These are phyloP conservation scores for Colletotrichum magnum DNA, from an alignment of 2,329 filamentous ascomycete species.

Conservation along the genomic window DNA sequence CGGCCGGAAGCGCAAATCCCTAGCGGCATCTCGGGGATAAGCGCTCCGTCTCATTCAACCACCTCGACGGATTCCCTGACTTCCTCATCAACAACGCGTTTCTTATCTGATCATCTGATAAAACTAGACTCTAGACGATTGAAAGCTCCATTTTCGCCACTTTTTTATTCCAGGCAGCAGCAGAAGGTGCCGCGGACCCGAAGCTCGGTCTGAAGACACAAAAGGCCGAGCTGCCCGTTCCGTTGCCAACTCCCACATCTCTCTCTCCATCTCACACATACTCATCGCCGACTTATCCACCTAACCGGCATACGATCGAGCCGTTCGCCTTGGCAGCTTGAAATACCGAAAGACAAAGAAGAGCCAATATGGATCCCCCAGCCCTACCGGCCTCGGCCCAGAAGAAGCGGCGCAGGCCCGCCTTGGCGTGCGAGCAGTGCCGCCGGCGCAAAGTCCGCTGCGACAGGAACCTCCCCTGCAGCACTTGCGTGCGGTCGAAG, in stretches of 20 bases:
- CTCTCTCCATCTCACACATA: not conserved
- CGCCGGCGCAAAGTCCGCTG: constrained; percentile 74
- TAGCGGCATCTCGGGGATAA: constrained; percentile 32
- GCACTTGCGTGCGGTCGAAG: constrained; percentile 70
- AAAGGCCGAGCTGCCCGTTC: constrained; percentile 33
- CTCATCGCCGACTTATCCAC: not conserved
- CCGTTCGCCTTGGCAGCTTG: not conserved
- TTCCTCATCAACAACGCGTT: not conserved
- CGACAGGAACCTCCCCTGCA: constrained; percentile 71
- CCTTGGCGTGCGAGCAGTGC: constrained; percentile 70
- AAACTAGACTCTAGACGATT: not conserved
- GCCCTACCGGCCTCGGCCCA: constrained; percentile 31
- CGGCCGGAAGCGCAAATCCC: constrained; percentile 11
- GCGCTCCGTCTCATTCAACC: not conserved
- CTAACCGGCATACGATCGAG: not conserved
- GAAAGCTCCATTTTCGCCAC: not conserved
- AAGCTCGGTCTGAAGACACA: constrained; percentile 12
- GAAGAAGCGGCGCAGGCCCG: constrained; percentile 57
- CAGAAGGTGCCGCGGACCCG: not conserved
- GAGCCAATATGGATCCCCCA: not conserved
- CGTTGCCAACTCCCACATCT: not conserved
- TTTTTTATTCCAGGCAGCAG: not conserved
- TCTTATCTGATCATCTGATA: constrained; percentile 32
- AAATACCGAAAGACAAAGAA: too few species aligned
- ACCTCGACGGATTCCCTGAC: not conserved